Evolutionary conservation across 129 eudicot species (phyloP).

Genomic region (Mikania micrantha): DNA sequence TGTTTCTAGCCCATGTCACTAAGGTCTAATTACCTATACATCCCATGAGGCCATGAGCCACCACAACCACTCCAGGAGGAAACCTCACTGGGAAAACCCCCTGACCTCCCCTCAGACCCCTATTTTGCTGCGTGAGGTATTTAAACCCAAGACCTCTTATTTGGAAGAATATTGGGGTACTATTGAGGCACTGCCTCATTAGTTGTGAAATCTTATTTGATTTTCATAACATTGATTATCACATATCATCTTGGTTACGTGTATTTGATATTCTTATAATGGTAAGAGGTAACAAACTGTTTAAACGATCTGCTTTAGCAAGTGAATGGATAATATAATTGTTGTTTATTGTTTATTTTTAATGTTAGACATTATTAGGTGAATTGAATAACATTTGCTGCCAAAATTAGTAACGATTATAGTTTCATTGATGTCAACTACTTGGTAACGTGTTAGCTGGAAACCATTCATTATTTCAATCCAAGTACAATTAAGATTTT

Average conservation of each 20-base stretch:
- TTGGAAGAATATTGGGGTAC: too few relatives aligned
- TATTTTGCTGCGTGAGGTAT: too few relatives aligned
- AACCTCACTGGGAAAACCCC: too few relatives aligned
- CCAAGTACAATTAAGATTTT: background rate
- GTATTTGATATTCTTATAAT: background rate
- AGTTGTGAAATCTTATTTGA: background rate
- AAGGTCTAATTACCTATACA: too few relatives aligned
- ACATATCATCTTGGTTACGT: background rate
- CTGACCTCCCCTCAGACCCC: too few relatives aligned
- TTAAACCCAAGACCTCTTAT: too few relatives aligned
- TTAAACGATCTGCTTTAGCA: background rate
- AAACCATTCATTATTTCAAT: slow-evolving; percentile 1
- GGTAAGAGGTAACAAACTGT: background rate
- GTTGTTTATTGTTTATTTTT: background rate
- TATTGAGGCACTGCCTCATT: too few relatives aligned
- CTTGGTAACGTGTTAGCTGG: slow-evolving; percentile 9
- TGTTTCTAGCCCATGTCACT: too few relatives aligned
- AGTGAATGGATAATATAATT: background rate
- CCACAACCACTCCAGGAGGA: too few relatives aligned
- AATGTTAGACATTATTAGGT: background rate
- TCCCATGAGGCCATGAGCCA: too few relatives aligned
- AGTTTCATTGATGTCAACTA: slow-evolving; percentile 11
- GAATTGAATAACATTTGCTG: background rate
- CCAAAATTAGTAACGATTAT: background rate
- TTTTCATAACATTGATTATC: background rate